phyloP scores from a whole-genome alignment of 2,329 filamentous ascomycete species.

The Ophiostoma himal-ulmi region DNA sequence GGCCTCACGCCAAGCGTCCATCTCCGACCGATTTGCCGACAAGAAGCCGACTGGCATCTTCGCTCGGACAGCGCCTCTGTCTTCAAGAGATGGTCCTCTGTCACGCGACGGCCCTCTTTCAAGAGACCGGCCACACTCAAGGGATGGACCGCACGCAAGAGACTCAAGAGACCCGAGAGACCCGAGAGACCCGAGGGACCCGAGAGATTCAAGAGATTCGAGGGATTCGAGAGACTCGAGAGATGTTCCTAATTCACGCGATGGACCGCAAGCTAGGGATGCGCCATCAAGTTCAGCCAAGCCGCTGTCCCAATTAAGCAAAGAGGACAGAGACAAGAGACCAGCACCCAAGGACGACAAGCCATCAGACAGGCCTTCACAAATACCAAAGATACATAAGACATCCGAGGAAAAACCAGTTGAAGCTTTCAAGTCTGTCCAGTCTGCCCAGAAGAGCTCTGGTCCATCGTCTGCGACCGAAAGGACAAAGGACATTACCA shows the following conservation, averaged over 20 bases:
- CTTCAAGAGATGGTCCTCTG: background rate
- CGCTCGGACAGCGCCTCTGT: slow-evolving; percentile 15
- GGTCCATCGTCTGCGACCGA: background rate
- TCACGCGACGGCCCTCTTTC: background rate
- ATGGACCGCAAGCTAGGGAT: background rate
- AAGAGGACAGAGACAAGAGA: slow-evolving; percentile 7
- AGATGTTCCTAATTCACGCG: background rate
- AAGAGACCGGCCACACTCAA: background rate
- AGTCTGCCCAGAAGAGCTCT: background rate
- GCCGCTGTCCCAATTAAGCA: background rate
- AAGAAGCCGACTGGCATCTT: slow-evolving; percentile 18
- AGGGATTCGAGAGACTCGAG: background rate
- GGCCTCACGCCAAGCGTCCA: slow-evolving; percentile 9
- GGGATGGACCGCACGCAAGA: background rate
- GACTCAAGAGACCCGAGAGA: background rate
- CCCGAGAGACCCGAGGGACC: background rate
- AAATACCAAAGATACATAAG: slow-evolving; percentile 10
- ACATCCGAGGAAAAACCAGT: background rate
- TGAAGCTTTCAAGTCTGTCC: background rate
- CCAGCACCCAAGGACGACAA: slow-evolving; percentile 11
- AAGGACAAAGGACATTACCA: background rate
- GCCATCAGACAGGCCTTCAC: background rate
- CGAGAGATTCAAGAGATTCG: background rate
- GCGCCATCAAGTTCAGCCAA: background rate
- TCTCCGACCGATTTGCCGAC: slow-evolving; percentile 4